Percentiles rank a stretch among this genome's conserved stretches.
phyloP scores from a whole-genome alignment of 1,284 basidiomycete genomes.

The Fomitopsis pinicola region DNA sequence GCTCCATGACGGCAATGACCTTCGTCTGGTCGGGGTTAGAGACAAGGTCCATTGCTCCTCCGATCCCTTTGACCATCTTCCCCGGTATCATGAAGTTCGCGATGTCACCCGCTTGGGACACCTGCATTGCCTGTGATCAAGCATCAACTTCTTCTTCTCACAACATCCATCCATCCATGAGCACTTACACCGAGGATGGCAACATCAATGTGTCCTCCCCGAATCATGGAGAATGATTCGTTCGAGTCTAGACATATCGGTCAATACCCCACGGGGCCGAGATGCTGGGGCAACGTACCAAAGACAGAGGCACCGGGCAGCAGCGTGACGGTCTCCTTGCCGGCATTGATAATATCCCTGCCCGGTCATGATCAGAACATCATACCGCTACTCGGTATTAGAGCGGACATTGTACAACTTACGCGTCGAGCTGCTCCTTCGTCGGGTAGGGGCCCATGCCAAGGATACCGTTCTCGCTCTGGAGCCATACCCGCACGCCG shows the following conservation, averaged over 20 bases:
- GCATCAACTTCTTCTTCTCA: slow-evolving; percentile 3
- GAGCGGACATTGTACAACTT: slow-evolving; percentile 30
- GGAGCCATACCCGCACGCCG: slow-evolving; percentile 86
- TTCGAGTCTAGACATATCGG: slow-evolving; percentile 58
- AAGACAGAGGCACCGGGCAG: slow-evolving; percentile 92
- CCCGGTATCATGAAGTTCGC: slow-evolving; percentile 99
- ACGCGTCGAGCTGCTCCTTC: slow-evolving; percentile 85
- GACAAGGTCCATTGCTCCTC: slow-evolving; percentile 96
- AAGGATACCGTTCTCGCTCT: slow-evolving; percentile 93
- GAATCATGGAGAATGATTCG: slow-evolving; percentile 95
- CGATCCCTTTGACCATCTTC: slow-evolving; percentile 92
- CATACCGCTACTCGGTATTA: background rate
- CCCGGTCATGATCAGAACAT: slow-evolving; percentile 6
- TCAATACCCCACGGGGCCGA: background rate
- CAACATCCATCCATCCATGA: background rate
- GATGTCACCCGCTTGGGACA: slow-evolving; percentile 89
- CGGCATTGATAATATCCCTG: slow-evolving; percentile 91
- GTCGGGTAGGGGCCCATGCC: slow-evolving; percentile 96
- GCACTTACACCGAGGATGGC: slow-evolving; percentile 71
- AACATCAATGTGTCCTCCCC: slow-evolving; percentile 93
- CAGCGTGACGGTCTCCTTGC: slow-evolving; percentile 93
- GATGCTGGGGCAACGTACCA: slow-evolving; percentile 40
- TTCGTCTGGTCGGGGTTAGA: slow-evolving; percentile 92
- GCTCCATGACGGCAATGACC: slow-evolving; percentile 88
- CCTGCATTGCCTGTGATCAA: slow-evolving; percentile 80